phyloP scores from a whole-genome alignment of 345 rosid species.

The Pistacia integerrima region DNA sequence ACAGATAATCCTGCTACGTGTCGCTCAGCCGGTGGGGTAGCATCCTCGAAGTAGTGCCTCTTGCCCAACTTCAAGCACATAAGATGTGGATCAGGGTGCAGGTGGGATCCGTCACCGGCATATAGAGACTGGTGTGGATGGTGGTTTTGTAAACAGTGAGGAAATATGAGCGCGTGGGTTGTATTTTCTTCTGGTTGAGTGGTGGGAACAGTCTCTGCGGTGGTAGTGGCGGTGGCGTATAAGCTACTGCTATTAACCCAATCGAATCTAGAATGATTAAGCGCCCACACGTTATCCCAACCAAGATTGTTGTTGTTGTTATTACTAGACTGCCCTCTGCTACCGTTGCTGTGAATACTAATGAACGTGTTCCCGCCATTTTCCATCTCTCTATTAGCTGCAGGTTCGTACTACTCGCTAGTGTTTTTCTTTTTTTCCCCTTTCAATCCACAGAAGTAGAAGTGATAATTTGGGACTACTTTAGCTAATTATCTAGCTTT shows the following conservation, averaged over 20 bases:
- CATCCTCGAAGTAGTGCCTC: constrained; percentile 54
- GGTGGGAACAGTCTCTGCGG: constrained; percentile 5
- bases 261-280: constrained; percentile 29
- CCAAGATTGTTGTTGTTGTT: constrained; percentile 3
- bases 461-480: background rate
- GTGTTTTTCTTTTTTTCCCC: background rate
- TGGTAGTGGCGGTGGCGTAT: background rate
- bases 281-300: constrained; percentile 31
- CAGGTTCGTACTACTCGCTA: background rate
- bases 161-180: constrained; percentile 23
- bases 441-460: background rate
- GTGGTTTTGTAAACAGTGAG: constrained; percentile 15
- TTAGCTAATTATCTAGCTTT: background rate
- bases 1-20: constrained; percentile 15
- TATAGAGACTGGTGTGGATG: constrained; percentile 28
- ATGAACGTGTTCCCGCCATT: constrained; percentile 31
- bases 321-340: constrained; percentile 10
- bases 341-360: constrained; percentile 5
- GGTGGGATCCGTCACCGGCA: constrained; percentile 30
- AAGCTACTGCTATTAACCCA: constrained; percentile 14
- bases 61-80: constrained; percentile 62
- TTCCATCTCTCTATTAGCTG: constrained; percentile 29
- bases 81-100: constrained; percentile 50
- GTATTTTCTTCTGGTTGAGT: constrained; percentile 14
- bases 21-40: constrained; percentile 9